Evolutionary conservation across 2,329 filamentous ascomycete genomes (phyloP), one percentile per base, ranked within the genome.

Genomic region (Furcasterigmium furcatum): DNA sequence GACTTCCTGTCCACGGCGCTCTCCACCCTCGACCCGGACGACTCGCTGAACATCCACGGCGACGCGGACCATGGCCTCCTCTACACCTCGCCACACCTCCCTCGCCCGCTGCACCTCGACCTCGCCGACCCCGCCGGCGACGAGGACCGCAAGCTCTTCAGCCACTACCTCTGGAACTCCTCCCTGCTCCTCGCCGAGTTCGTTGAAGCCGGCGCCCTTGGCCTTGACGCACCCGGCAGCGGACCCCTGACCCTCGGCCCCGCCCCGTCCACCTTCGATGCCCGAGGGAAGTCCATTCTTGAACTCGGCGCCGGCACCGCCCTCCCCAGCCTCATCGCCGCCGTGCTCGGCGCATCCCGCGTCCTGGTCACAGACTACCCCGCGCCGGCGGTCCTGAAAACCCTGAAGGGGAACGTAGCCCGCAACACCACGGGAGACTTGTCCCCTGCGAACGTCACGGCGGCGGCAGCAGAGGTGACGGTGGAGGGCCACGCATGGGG

Each of bases 151-250:
- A 62, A 65, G 18, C 73, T 88, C 38, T 89, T 88, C 59, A 81
- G 82, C 50, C 85, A 90, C 59, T 88, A 84, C 61, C 65, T 89
- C 21, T 90, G 85, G 85, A 90, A 90, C 63, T 73, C 84, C 7
- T 74, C 71, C 16, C 61, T 83, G 40, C 62, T 78, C 51, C 66
- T 80, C 2, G 77, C 75, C 9, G 78, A 80, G 62, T 65, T 80
- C 22, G 64, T 82, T 45, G 79, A 82, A 59, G 68, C 69, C 8
- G 73, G 71, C 35, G 66, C 70, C 6, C 54, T 77, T 19, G 54
- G 53, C 13, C 36, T 62, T 7, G 44, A 43, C 9, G 40, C 49
- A 50, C 50, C 44, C 21, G 47, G 18, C 43, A 36, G 20, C 44
- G 49, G 38, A 21, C 46, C 35, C 20, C n/a, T 16, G 5, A 25